Base-by-base conservation (phyloP, 2,329 filamentous ascomycete species). In the Penicillium griseofulvum region DNA sequence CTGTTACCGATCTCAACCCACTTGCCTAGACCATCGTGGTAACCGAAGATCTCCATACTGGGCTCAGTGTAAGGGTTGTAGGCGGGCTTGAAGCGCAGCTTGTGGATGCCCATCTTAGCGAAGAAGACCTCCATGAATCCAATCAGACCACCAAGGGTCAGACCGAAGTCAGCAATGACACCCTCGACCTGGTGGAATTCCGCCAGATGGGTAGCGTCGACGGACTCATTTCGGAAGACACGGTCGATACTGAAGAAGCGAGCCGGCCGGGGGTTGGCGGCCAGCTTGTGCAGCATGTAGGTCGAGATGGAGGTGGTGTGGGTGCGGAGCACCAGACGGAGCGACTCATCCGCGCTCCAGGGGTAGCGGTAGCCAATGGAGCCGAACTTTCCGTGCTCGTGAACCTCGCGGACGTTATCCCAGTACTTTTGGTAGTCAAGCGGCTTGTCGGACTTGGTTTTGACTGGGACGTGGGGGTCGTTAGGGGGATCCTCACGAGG, bases 101-200 rank as follows among this genome's bases (percentile, higher is more conserved):
- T 80, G 60, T 84, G 81, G 64, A 99, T 91, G 63, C 94, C 93
- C 88, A 97, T 96, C 81, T 96, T 96, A 60, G 81, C 82, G 76
- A 97, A 99, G 86, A 99, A 97, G 68, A 91, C 87, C 68, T 93
- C 88, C 83, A 97, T 92, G 80, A 97, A 90, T 77, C 85, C 90
- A 81, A 97, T 96, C 55, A 97, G 80, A 44, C 92, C 94, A 64
- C 94, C 94, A 17, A 97, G 83, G 0, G 93, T 95, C 59, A 99
- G 81, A 34, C 88, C 89, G 73, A 96, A 97, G 76, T 99, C 94
- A 26, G 94, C 94, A 76, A 99, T 97, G 48, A 99, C 93, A 75
- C 94, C 94, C 77, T 99, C 94, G 33, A 97, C 90, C 73, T 99
- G 94, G 78, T 99, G 94, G 82, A 99, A 99, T 76, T 99, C 94